Percentiles rank a stretch among this genome's conserved stretches.
Evolutionary conservation across 345 rosid genomes (phyloP).

Genomic region (Lagerstroemia speciosa): DNA sequence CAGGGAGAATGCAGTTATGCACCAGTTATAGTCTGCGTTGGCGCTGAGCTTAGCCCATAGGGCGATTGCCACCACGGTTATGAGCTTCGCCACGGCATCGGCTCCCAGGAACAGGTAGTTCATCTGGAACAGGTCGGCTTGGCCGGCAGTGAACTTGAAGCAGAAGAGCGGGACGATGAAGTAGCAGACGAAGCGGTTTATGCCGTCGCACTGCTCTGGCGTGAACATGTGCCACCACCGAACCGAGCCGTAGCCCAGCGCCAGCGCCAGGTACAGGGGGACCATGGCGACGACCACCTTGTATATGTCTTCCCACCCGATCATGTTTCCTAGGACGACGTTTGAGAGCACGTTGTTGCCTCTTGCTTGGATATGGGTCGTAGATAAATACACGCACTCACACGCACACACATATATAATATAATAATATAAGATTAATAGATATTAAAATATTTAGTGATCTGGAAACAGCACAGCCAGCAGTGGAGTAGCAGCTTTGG

Average conservation of each 20-base stretch:
- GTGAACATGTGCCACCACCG: slow-evolving; percentile 79
- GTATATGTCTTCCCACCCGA: slow-evolving; percentile 66
- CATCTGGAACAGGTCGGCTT: slow-evolving; percentile 65
- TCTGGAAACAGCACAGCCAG: too few relatives aligned
- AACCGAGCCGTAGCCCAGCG: slow-evolving; percentile 78
- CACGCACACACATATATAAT: neutral
- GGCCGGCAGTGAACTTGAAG: slow-evolving; percentile 62
- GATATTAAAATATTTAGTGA: too few relatives aligned
- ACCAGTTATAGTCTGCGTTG: slow-evolving; percentile 71
- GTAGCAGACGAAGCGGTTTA: slow-evolving; percentile 66
- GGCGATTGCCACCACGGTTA: slow-evolving; percentile 43
- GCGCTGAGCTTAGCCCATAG: slow-evolving; percentile 55
- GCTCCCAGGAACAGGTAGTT: slow-evolving; percentile 57
- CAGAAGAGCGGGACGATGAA: slow-evolving; percentile 80
- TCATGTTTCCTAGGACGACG: slow-evolving; percentile 27
- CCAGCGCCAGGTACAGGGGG: slow-evolving; percentile 69
- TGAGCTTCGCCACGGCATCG: slow-evolving; percentile 54
- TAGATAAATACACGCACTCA: neutral
- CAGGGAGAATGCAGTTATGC: slow-evolving; percentile 69
- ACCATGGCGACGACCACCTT: slow-evolving; percentile 70
- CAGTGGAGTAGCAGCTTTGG: neutral
- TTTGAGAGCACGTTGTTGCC: neutral
- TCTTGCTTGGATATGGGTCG: neutral
- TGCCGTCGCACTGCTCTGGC: slow-evolving; percentile 66
- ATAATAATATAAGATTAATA: too few relatives aligned